phyloP scores from a whole-genome alignment of 139 green algal species.

The Pleodorina starrii region DNA sequence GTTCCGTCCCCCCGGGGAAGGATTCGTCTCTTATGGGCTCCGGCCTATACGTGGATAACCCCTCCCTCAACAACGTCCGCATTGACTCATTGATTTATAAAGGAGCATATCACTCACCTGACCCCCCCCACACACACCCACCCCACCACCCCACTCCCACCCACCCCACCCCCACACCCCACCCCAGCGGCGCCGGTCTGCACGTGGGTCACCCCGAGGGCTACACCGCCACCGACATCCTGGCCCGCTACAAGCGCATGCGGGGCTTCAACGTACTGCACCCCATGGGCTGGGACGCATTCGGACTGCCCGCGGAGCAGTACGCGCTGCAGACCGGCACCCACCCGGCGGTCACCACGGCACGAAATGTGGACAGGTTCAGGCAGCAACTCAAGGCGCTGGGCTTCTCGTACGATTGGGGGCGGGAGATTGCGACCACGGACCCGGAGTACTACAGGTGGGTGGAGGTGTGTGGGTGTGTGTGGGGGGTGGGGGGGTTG shows the following conservation, averaged over 20 bases:
- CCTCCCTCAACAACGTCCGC: too few species aligned
- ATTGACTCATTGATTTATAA: too few species aligned
- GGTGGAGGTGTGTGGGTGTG: too few species aligned
- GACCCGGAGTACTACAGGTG: constrained; percentile 94
- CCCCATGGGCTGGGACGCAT: constrained; percentile 99
- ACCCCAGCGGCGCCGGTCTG: constrained; percentile 80
- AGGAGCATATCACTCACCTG: too few species aligned
- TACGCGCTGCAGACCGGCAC: constrained; percentile 96
- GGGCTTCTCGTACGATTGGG: constrained; percentile 98
- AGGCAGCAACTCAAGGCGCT: constrained; percentile 93
- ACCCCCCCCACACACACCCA: too few species aligned
- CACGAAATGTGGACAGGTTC: constrained; percentile 93
- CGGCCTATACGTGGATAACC: too few species aligned
- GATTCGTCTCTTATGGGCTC: too few species aligned
- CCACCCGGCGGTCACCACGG: constrained; percentile 93
- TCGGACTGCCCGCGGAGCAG: constrained; percentile 98
- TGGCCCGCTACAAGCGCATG: constrained; percentile 98
- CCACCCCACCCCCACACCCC: not conserved
- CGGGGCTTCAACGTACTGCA: constrained; percentile 97
- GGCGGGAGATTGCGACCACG: constrained; percentile 93
- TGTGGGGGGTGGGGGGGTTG: too few species aligned
- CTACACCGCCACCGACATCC: constrained; percentile 97
- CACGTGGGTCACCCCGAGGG: constrained; percentile 94
- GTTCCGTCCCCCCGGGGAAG: too few species aligned
- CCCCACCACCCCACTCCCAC: not conserved